Base-by-base conservation (phyloP, 2,329 filamentous ascomycete species). In the Colletotrichum cereale region DNA sequence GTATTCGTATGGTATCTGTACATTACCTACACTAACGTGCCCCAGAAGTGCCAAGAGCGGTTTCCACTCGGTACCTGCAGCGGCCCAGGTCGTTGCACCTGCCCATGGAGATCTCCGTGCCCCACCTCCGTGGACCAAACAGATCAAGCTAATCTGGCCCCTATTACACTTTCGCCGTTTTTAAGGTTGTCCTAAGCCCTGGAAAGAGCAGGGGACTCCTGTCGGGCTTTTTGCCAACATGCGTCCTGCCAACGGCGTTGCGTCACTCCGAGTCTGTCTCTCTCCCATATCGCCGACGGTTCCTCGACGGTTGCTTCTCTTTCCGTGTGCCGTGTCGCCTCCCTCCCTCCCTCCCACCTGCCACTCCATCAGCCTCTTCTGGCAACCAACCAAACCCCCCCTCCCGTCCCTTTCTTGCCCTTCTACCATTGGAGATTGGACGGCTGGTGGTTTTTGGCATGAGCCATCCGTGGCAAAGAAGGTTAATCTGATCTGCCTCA, bases 181-280 rank as follows among this genome's bases (percentile, higher is more conserved):
- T 71, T 71, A 71, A 71, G 68, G 68, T 71, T 71, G 58, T 34
- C 68, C 56, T 38, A 55, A 63, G 66, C 65, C 65, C 44, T 63
- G 58, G 44, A 50, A 42, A n/a, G 34, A n/a, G n/a, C 64, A 67
- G 44, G 67, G 63, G 47, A 5, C 24, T 29, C 24, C 58, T 3
- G 1, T 60, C 57, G 66, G 61, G 40, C 34, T 36, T 34, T 24
- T 11, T 26, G n/a, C 10, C 47, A 24, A 6, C 5, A 26, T 50
- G 50, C 3, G 52, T 3, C 63, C 61, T 44, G 63, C 26, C 67
- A 40, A 14, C 38, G 56, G 67, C 26, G 29, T 16, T 67, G 56
- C 63, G n/a, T 71, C 56, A 42, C 16, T 42, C 48, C 47, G 47
- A 48, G 31, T 55, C 55, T 66, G 31, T 55, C 55, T 66, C 48